Evolutionary conservation across 495 filamentous ascomycete species (phyloP).

Genomic region (Aspergillus kassunensis): DNA sequence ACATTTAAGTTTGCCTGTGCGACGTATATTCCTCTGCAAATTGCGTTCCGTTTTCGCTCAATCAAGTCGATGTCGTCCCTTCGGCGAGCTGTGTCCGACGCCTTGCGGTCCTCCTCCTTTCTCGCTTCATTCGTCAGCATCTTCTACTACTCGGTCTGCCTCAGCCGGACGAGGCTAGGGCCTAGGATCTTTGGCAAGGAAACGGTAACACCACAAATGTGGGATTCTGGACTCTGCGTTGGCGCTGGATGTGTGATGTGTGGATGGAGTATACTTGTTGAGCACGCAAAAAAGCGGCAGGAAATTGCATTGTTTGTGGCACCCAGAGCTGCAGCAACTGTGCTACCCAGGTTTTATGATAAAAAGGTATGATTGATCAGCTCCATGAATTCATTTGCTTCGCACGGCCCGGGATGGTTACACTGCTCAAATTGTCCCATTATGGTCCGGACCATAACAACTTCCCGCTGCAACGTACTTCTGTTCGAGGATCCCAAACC

Average conservation of each 20-base stretch:
- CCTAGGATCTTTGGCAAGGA: conserved; percentile 59
- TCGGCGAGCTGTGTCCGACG: conserved; percentile 52
- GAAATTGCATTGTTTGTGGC: conserved; percentile 85
- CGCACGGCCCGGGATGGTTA: conserved; percentile 23
- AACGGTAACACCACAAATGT: conserved; percentile 52
- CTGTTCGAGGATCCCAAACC: conserved; percentile 9
- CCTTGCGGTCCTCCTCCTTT: conserved; percentile 74
- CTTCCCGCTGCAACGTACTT: conserved; percentile 5
- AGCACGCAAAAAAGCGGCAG: conserved; percentile 62
- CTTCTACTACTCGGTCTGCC: conserved; percentile 87
- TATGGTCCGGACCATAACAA: conserved; percentile 3
- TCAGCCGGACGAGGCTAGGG: conserved; percentile 75
- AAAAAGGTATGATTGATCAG: conserved; percentile 44
- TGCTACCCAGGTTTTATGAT: conserved; percentile 72
- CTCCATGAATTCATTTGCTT: neutral
- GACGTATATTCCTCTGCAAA: conserved; percentile 77
- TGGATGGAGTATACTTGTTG: conserved; percentile 80
- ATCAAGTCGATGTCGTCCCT: conserved; percentile 41
- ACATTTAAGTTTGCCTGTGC: conserved; percentile 72
- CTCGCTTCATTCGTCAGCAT: conserved; percentile 75
- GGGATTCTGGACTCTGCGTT: conserved; percentile 71
- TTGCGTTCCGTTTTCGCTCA: conserved; percentile 57
- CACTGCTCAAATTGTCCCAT: conserved; percentile 16
- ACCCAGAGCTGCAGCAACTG: conserved; percentile 72
- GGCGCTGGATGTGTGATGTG: conserved; percentile 72